phyloP scores from a whole-genome alignment of 441 rosid species.

The Jatropha multifida region DNA sequence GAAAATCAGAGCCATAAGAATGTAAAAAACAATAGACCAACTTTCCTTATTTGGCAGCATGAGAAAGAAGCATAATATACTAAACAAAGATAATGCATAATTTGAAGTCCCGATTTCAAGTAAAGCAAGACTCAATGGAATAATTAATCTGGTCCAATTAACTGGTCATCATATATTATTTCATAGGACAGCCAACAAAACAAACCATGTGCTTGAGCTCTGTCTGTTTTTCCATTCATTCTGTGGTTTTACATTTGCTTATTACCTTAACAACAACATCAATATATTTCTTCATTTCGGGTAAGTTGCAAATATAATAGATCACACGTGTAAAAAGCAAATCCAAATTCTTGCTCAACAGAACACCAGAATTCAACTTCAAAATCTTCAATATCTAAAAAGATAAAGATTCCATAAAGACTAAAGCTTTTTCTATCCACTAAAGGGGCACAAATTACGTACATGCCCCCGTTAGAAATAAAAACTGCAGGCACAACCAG shows the following conservation, averaged over 20 bases:
- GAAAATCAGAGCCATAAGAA: slow-evolving; percentile 7
- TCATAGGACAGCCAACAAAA: not conserved
- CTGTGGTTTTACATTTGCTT: not conserved
- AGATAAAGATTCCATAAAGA: not conserved
- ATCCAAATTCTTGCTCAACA: not conserved
- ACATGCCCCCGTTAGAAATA: not conserved
- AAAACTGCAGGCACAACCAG: not conserved
- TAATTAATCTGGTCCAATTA: not conserved
- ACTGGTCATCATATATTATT: not conserved
- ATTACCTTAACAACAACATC: slow-evolving; percentile 2
- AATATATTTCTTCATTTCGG: not conserved
- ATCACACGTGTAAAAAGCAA: not conserved
- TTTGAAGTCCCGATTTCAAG: not conserved
- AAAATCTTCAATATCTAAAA: not conserved
- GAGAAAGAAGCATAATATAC: not conserved
- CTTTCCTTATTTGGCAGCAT: not conserved
- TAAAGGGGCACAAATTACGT: not conserved
- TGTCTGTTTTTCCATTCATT: not conserved
- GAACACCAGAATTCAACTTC: not conserved
- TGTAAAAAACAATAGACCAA: not conserved
- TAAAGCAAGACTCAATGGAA: not conserved
- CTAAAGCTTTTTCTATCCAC: not conserved
- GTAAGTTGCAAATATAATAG: not conserved
- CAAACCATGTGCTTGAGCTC: not conserved
- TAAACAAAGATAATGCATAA: not conserved